phyloP scores from a whole-genome alignment of 2,329 filamentous ascomycete species.

The Monilinia fructicola region DNA sequence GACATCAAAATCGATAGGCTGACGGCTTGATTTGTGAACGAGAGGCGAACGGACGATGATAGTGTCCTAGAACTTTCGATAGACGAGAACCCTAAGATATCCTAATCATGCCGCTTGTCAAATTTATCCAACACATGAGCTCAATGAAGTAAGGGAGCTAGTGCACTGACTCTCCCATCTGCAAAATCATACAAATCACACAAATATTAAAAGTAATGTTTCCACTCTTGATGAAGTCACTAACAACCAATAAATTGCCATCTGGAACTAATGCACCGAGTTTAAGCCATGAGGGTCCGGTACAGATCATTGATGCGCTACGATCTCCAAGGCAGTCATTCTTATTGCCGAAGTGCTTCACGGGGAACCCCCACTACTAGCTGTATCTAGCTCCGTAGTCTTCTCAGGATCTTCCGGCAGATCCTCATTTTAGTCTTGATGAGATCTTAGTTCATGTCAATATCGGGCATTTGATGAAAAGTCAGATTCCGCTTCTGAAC shows the following conservation, averaged over 20 bases:
- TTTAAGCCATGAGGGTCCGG: too few relatives aligned
- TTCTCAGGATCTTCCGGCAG: neutral
- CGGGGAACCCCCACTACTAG: conserved; percentile 2
- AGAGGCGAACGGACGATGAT: conserved; percentile 6
- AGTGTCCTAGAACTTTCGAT: conserved; percentile 4
- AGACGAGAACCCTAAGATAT: neutral
- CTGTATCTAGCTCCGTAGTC: conserved; percentile 2
- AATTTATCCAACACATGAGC: neutral
- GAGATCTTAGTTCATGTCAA: neutral
- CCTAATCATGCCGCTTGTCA: neutral
- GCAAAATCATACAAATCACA: neutral
- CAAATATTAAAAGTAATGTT: neutral
- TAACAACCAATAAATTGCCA: too few relatives aligned
- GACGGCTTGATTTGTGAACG: neutral
- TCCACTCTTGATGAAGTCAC: neutral
- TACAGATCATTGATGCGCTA: too few relatives aligned
- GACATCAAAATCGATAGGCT: neutral
- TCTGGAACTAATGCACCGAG: too few relatives aligned
- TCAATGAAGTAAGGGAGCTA: neutral
- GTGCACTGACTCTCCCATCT: neutral
- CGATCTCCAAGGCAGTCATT: too few relatives aligned
- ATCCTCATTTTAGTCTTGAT: neutral
- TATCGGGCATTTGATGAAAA: neutral
- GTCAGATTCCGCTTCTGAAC: neutral
- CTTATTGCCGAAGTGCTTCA: neutral